Base-by-base conservation (phyloP, 257 asterid species). In the Solanum paucissectum region DNA sequence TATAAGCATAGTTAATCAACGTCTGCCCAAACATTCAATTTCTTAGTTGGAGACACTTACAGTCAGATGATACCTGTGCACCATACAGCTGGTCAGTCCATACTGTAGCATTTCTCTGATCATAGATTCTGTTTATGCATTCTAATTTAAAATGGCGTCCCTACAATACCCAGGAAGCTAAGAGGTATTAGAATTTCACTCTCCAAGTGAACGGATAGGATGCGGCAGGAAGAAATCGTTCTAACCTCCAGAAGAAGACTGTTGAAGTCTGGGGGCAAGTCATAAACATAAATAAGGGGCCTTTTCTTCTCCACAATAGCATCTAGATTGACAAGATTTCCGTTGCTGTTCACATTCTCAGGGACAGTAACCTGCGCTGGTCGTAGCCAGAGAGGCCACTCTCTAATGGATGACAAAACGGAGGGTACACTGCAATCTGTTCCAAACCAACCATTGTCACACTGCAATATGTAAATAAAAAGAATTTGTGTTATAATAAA, bases 71-170 rank as follows among this genome's bases (percentile, higher is more conserved):
- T 89, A 97, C 99, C 99, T 97, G 99, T 34, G 99, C 96, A 85
- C 99, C 99, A 85, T 97, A 97, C 83, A 97, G 98, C 42, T 90
- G 93, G 5, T 94, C 98, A 13, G 96, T 95, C 99, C 99, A 97
- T 44, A 92, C 6, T 82, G 99, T 97, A 84, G 95, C 98, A 88
- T 97, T 97, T 88, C 93, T 89, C 79, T 46, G 86, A 92, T 97
- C 98, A 86, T 97, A 97, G 77, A 95, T 91, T 92, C 99, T 95
- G 91, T 97, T 97, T 40, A 97, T 95, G 9, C 99, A 97, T 90
- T 97, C 90, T 32, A 95, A 68, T 90, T 93, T 95, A 91, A 91
- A 96, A 92, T 97, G 99, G 0, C 99, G 93, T 77, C 99, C 99
- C 99, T 97, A 88, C 49, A 89, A 72, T 44, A 66, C 25, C 75